phyloP scores from a whole-genome alignment of 1,139 yeast species.

The Debaryomyces robertsiae region DNA sequence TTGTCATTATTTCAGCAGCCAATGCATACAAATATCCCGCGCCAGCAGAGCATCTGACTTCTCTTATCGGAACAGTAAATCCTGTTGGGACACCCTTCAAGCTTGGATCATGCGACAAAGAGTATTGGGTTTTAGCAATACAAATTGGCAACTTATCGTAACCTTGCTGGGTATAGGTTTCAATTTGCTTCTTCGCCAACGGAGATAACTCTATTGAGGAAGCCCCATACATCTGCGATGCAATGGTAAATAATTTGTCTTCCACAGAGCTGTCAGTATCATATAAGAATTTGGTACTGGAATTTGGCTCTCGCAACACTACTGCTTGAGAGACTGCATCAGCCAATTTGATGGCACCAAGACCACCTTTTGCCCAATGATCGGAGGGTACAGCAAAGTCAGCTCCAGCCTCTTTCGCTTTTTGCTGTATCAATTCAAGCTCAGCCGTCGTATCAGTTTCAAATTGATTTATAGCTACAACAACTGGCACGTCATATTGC shows the following conservation, averaged over 20 bases:
- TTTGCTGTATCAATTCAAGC: constrained; percentile 60
- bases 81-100: constrained; percentile 82
- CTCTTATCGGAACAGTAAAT: constrained; percentile 77
- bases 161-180: constrained; percentile 67
- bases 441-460: constrained; percentile 73
- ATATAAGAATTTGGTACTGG: constrained; percentile 57
- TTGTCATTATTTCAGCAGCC: constrained; percentile 83
- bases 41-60: constrained; percentile 78
- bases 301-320: constrained; percentile 26
- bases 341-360: constrained; percentile 70
- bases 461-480: constrained; percentile 78
- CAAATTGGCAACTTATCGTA: constrained; percentile 76
- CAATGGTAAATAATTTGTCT: constrained; percentile 63
- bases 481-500: constrained; percentile 73
- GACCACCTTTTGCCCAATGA: constrained; percentile 84
- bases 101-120: constrained; percentile 78
- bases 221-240: constrained; percentile 78
- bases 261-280: constrained; percentile 63
- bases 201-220: constrained; percentile 66
- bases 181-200: constrained; percentile 66
- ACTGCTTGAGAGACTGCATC: constrained; percentile 68
- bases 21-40: constrained; percentile 82
- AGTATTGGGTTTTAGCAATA: constrained; percentile 83
- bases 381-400: constrained; percentile 71
- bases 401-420: constrained; percentile 75